Conservation (phyloP, 2,329 filamentous ascomycete species). For the Aspergillus aculeatus region DNA sequence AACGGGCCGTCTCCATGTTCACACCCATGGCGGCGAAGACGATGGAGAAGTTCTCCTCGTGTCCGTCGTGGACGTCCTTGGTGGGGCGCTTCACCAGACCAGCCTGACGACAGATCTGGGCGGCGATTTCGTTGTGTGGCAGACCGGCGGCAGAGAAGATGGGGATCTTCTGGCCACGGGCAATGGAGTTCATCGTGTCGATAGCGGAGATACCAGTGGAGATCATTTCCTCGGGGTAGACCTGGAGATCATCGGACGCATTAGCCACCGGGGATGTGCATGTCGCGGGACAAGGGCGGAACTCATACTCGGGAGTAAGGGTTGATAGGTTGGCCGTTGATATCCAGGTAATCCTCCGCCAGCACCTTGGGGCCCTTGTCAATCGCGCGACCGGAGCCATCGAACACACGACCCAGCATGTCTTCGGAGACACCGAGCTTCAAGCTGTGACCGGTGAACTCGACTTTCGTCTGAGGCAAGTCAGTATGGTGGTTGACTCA, state of each 20-base stretch:
- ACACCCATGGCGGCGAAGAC: constrained; percentile 99
- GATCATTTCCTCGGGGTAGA: constrained; percentile 99
- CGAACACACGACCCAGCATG: constrained; percentile 98
- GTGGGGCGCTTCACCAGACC: constrained; percentile 87
- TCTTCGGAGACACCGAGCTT: constrained; percentile 99
- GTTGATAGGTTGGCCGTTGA: constrained; percentile 98
- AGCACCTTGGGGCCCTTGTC: constrained; percentile 98
- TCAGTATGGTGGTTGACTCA: constrained; percentile 22
- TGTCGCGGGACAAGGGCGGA: background rate
- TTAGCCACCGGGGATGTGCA: constrained; percentile 8
- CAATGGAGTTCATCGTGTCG: constrained; percentile 97
- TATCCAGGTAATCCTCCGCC: constrained; percentile 96
- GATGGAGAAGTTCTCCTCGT: constrained; percentile 99
- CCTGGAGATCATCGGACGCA: constrained; percentile 50
- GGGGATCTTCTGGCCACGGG: constrained; percentile 98
- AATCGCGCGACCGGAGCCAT: constrained; percentile 95
- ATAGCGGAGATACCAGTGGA: constrained; percentile 99
- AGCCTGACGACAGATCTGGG: constrained; percentile 97
- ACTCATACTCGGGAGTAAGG: constrained; percentile 81
- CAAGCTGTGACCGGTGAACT: constrained; percentile 94
- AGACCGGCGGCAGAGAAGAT: constrained; percentile 99
- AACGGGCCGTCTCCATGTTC: constrained; percentile 96
- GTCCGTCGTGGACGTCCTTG: constrained; percentile 93
- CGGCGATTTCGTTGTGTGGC: constrained; percentile 98
- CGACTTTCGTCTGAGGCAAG: constrained; percentile 75